Evolutionary conservation across 1,284 basidiomycete species (phyloP).

Genomic region (Trichosporon asahii): DNA sequence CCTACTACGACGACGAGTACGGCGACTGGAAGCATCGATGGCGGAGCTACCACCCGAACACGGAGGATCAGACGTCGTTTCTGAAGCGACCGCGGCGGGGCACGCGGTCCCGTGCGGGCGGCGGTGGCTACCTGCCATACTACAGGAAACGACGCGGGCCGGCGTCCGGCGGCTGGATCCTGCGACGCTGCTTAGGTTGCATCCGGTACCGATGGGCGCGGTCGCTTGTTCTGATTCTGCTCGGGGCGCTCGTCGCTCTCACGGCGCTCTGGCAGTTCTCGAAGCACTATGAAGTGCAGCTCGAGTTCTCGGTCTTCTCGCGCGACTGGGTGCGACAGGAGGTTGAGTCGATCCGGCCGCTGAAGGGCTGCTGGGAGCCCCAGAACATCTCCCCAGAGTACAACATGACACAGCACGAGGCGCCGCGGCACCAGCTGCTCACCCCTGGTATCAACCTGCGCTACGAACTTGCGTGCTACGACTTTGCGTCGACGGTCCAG

Average conservation of each 20-base stretch:
- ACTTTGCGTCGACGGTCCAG: conserved; percentile 73
- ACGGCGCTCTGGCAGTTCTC: conserved; percentile 54
- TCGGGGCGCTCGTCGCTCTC: background rate
- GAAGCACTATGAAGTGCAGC: conserved; percentile 68
- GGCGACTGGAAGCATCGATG: conserved; percentile 5
- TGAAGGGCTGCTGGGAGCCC: conserved; percentile 71
- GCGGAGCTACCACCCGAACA: background rate
- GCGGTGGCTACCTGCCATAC: conserved; percentile 1
- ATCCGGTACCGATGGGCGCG: background rate
- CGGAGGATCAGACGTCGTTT: background rate
- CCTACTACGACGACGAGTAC: background rate
- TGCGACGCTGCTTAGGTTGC: conserved; percentile 4
- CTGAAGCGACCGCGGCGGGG: background rate
- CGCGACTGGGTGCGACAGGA: conserved; percentile 69
- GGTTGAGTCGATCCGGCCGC: conserved; percentile 52
- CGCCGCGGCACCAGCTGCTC: conserved; percentile 61
- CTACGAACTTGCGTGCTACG: conserved; percentile 79
- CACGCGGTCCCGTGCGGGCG: background rate
- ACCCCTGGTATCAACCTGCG: conserved; percentile 72
- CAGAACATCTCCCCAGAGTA: conserved; percentile 58
- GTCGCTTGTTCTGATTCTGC: background rate
- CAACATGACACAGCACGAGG: conserved; percentile 64
- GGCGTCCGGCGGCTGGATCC: background rate
- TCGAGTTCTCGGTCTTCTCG: conserved; percentile 73
- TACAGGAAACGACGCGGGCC: conserved; percentile 1